These are phyloP conservation scores for Penstemon newberryi DNA, from an alignment of 257 asterid species.

Conservation along the genomic window DNA sequence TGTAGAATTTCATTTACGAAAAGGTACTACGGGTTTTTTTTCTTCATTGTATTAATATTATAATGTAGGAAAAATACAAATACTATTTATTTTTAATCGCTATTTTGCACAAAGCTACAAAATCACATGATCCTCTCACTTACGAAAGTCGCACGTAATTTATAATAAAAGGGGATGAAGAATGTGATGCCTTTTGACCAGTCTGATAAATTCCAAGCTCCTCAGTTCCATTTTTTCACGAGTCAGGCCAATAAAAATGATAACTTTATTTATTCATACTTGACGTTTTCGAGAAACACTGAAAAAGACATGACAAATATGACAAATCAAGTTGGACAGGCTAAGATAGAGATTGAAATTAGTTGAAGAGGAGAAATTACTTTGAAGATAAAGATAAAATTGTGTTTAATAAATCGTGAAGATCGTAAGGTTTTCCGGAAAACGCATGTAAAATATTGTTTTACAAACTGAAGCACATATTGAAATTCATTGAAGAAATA, in stretches of 20 bases:
- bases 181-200: constrained; percentile 16
- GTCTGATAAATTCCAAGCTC: neutral
- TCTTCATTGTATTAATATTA: too few relatives aligned
- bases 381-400: too few relatives aligned
- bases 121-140: neutral
- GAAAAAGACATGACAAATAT: constrained; percentile 15
- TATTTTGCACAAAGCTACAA: too few relatives aligned
- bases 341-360: neutral
- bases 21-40: too few relatives aligned
- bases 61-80: too few relatives aligned
- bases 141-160: neutral
- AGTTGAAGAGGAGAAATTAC: neutral
- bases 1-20: too few relatives aligned
- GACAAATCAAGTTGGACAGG: neutral
- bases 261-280: neutral
- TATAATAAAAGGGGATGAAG: neutral
- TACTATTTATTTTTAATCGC: too few relatives aligned
- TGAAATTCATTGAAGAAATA: neutral
- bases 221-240: neutral
- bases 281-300: neutral
- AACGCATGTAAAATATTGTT: neutral
- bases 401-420: too few relatives aligned
- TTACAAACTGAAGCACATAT: neutral
- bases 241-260: neutral
- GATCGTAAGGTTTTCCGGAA: too few relatives aligned